Percentiles rank a stretch among this genome's conserved stretches.
Evolutionary conservation across 2,329 filamentous ascomycete genomes (phyloP).

Genomic region (Fusarium devonianum): DNA sequence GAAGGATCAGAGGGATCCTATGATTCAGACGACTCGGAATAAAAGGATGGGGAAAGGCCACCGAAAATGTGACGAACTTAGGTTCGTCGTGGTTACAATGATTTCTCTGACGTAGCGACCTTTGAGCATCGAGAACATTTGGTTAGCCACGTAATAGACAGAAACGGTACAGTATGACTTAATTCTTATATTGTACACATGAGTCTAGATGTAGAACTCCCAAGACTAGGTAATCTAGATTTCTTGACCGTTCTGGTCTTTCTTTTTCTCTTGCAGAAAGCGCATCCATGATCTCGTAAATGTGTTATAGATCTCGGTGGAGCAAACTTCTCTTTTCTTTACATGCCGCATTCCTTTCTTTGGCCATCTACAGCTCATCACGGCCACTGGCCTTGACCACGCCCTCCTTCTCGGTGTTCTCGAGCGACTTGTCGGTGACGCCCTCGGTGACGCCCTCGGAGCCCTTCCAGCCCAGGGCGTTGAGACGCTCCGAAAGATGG

Average conservation of each 20-base stretch:
- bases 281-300: background rate
- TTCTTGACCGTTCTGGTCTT: no score
- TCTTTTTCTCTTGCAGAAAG: constrained; percentile 16
- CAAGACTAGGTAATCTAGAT: no score
- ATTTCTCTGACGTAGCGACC: no score
- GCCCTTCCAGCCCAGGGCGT: constrained; percentile 87
- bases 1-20: constrained; percentile 44
- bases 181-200: constrained; percentile 33
- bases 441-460: constrained; percentile 53
- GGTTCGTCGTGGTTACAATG: no score
- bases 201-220: constrained; percentile 25
- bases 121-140: constrained; percentile 21
- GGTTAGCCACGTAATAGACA: constrained; percentile 34
- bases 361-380: constrained; percentile 67
- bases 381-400: constrained; percentile 76
- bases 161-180: constrained; percentile 19
- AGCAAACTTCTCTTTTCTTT: constrained; percentile 5
- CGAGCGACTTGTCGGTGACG: constrained; percentile 49
- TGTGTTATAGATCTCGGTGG: background rate
- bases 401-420: constrained; percentile 44
- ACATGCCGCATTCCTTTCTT: constrained; percentile 1
- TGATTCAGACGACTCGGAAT: constrained; percentile 40
- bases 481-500: constrained; percentile 90
- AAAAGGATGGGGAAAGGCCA: constrained; percentile 30
- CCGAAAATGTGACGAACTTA: constrained; percentile 4